phyloP scores from a whole-genome alignment of 129 eudicot genomes.

The Centrapalus pauciflorus region DNA sequence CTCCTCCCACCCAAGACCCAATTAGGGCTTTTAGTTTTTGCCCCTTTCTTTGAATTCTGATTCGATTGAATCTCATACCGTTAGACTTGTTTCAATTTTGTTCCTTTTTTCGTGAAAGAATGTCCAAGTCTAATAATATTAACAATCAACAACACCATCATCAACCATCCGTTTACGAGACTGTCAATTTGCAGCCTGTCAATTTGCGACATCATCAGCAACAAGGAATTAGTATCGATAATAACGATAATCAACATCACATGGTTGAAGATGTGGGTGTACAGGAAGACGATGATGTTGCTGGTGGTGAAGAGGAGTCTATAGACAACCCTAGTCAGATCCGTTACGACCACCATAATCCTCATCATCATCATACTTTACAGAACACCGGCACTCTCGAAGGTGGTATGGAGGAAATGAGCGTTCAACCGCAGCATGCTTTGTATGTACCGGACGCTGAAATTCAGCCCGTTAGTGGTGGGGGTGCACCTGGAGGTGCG shows the following conservation, averaged over 20 bases:
- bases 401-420: slow-evolving; percentile 33
- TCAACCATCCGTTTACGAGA: slow-evolving; percentile 24
- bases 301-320: slow-evolving; percentile 44
- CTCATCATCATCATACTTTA: slow-evolving; percentile 28
- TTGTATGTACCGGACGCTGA: slow-evolving; percentile 40
- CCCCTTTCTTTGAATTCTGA: too few relatives aligned
- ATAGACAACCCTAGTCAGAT: slow-evolving; percentile 53
- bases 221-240: slow-evolving; percentile 8
- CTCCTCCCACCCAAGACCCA: too few relatives aligned
- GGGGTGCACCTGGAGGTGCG: slow-evolving; percentile 32
- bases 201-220: slow-evolving; percentile 36
- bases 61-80: too few relatives aligned
- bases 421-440: slow-evolving; percentile 34
- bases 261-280: slow-evolving; percentile 41
- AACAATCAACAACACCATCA: slow-evolving; percentile 10
- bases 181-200: slow-evolving; percentile 25
- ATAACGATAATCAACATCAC: slow-evolving; percentile 21
- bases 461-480: slow-evolving; percentile 21
- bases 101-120: too few relatives aligned
- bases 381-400: slow-evolving; percentile 32
- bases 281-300: slow-evolving; percentile 51
- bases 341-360: slow-evolving; percentile 50
- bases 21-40: too few relatives aligned
- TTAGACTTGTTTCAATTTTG: too few relatives aligned
- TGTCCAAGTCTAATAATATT: slow-evolving; percentile 33